These are phyloP conservation scores for Vigna radiata DNA, from an alignment of 306 rosid genomes.

Conservation along the genomic window DNA sequence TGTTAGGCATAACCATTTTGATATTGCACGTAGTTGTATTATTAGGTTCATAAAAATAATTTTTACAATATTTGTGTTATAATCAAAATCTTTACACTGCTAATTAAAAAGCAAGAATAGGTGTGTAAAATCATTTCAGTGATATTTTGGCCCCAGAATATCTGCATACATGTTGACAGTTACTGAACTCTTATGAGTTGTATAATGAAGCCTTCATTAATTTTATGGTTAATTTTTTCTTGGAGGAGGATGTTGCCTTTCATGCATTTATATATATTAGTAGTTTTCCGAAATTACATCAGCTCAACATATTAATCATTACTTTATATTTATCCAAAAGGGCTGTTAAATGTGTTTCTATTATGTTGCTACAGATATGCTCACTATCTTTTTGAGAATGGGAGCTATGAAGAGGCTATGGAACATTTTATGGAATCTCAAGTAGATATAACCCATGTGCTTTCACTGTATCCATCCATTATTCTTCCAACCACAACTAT, in stretches of 20 bases:
- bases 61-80: conserved; percentile 7
- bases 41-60: conserved; percentile 2
- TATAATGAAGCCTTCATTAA: neutral
- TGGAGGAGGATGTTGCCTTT: conserved; percentile 26
- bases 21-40: conserved; percentile 5
- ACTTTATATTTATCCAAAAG: conserved; percentile 9
- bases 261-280: conserved; percentile 16
- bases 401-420: conserved; percentile 96
- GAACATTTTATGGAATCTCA: conserved; percentile 94
- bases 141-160: conserved; percentile 9
- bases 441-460: conserved; percentile 88
- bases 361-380: conserved; percentile 72
- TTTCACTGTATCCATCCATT: conserved; percentile 85
- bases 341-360: conserved; percentile 42
- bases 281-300: neutral
- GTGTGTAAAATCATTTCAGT: conserved; percentile 28
- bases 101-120: conserved; percentile 19
- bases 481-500: conserved; percentile 80
- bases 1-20: conserved; percentile 20
- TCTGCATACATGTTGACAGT: conserved; percentile 1
- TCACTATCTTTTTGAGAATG: conserved; percentile 93
- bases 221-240: conserved; percentile 18
- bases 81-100: conserved; percentile 5
- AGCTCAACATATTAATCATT: conserved; percentile 30
- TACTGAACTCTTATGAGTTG: conserved; percentile 1